Percentiles rank a stretch among this genome's conserved stretches.
Evolutionary conservation across 805 yeast species (phyloP).

Genomic region (Torulaspora microellipsoides): DNA sequence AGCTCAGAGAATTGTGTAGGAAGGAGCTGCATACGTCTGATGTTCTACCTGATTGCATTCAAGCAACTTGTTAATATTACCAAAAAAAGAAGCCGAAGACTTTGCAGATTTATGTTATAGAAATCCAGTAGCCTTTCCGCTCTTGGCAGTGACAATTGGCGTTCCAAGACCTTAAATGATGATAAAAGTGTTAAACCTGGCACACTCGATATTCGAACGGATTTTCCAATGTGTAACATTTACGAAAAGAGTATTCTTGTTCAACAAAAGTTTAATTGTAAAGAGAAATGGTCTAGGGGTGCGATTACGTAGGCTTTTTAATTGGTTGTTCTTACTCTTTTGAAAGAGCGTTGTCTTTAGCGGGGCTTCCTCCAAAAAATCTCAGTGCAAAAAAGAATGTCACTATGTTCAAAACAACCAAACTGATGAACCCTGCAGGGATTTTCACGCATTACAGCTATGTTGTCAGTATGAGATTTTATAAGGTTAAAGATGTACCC

Average conservation of each 20-base stretch:
- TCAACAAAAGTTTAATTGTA: slow-evolving; percentile 24
- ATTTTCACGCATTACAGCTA: slow-evolving; percentile 32
- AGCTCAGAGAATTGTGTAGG: slow-evolving; percentile 17
- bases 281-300: slow-evolving; percentile 35
- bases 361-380: slow-evolving; percentile 34
- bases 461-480: slow-evolving; percentile 43
- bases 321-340: slow-evolving; percentile 43
- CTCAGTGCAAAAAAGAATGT: slow-evolving; percentile 19
- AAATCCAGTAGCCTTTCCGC: slow-evolving; percentile 41
- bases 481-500: slow-evolving; percentile 29
- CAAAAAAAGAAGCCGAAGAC: slow-evolving; percentile 32
- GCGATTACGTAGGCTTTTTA: slow-evolving; percentile 38
- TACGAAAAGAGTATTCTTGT: slow-evolving; percentile 34
- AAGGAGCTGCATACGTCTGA: slow-evolving; percentile 18
- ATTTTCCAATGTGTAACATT: slow-evolving; percentile 36
- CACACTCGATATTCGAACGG: slow-evolving; percentile 33
- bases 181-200: slow-evolving; percentile 2
- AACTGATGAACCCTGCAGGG: slow-evolving; percentile 32
- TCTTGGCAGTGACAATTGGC: slow-evolving; percentile 33
- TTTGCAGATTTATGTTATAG: slow-evolving; percentile 36
- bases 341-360: slow-evolving; percentile 33
- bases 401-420: slow-evolving; percentile 29
- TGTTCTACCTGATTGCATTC: slow-evolving; percentile 31
- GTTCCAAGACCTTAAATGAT: slow-evolving; percentile 23
- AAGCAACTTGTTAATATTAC: slow-evolving; percentile 39